Conservation (phyloP, 1,284 basidiomycete genomes). For the Cryptococcus sp. region DNA sequence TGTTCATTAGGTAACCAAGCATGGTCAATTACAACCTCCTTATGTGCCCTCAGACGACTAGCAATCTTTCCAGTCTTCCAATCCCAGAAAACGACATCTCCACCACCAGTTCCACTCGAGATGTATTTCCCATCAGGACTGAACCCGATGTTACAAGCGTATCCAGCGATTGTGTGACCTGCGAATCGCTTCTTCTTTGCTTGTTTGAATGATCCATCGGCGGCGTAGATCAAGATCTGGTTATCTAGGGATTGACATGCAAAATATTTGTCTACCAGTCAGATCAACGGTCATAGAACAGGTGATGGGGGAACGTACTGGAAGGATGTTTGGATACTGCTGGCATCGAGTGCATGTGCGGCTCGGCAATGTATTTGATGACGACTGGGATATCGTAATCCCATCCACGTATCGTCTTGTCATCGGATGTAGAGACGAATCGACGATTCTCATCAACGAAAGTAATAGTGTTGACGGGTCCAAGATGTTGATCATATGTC, state of each 20-base stretch:
- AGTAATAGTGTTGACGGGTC: constrained; percentile 96
- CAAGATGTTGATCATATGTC: constrained; percentile 97
- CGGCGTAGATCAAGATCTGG: constrained; percentile 93
- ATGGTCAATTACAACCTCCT: constrained; percentile 92
- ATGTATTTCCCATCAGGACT: constrained; percentile 96
- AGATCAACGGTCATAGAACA: constrained; percentile 10
- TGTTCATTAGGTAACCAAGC: constrained; percentile 98
- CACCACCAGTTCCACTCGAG: constrained; percentile 89
- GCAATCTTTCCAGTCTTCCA: constrained; percentile 97
- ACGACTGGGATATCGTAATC: constrained; percentile 97
- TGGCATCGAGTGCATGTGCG: constrained; percentile 99
- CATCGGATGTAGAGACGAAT: constrained; percentile 97
- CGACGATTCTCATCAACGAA: constrained; percentile 94
- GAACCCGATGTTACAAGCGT: constrained; percentile 93
- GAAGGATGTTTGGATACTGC: constrained; percentile 91
- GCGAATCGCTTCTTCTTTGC: constrained; percentile 98
- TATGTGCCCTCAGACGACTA: constrained; percentile 81
- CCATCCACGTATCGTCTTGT: constrained; percentile 99
- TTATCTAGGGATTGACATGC: constrained; percentile 97
- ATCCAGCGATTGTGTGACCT: constrained; percentile 92
- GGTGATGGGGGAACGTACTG: constrained; percentile 58
- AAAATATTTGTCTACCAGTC: constrained; percentile 84
- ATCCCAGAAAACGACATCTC: constrained; percentile 98
- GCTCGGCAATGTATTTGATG: constrained; percentile 99
- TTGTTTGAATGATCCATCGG: constrained; percentile 89